These are phyloP conservation scores for Carex scoparia DNA, from an alignment of 176 grass and related monocot species.

Conservation along the genomic window DNA sequence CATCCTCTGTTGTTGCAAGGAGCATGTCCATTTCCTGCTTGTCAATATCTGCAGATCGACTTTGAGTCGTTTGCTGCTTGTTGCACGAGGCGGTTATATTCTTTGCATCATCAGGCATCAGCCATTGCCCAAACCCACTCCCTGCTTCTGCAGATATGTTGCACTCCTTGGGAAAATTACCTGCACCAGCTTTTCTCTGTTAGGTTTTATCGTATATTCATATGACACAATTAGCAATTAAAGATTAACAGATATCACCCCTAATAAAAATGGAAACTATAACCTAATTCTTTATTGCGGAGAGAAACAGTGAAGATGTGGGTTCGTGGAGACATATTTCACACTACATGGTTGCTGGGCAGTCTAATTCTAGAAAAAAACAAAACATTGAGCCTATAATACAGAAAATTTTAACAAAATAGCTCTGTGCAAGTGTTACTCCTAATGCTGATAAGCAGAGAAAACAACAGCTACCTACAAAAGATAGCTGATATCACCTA, in stretches of 20 bases:
- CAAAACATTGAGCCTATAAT: neutral
- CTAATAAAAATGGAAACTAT: too few relatives aligned
- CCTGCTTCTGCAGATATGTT: conserved; percentile 56
- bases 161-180: conserved; percentile 87
- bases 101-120: conserved; percentile 74
- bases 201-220: neutral
- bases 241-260: neutral
- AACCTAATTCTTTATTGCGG: neutral
- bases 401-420: neutral
- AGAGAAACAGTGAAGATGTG: conserved; percentile 2
- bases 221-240: neutral
- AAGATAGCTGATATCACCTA: neutral
- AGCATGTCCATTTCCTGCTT: conserved; percentile 62
- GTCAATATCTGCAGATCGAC: neutral
- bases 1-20: conserved; percentile 65
- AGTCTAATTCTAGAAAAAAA: neutral
- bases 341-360: neutral
- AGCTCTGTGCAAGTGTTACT: neutral
- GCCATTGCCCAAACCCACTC: conserved; percentile 82
- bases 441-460: neutral
- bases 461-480: neutral
- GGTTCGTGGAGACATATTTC: neutral
- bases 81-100: conserved; percentile 67
- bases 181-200: neutral
- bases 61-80: conserved; percentile 23